These are phyloP conservation scores for Erysimum cheiri DNA, from an alignment of 441 rosid species.

Conservation along the genomic window DNA sequence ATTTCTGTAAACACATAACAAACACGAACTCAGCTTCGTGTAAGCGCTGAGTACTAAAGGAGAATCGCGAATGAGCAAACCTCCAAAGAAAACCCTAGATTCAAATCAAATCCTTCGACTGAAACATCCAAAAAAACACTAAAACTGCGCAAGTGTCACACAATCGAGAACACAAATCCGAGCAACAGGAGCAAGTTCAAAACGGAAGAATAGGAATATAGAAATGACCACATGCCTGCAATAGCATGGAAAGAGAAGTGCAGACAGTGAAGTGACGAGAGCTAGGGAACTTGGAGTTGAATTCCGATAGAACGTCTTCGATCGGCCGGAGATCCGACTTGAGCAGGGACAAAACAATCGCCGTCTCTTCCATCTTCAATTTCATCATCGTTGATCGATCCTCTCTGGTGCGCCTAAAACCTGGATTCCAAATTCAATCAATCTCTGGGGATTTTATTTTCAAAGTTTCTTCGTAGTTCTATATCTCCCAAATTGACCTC, in stretches of 20 bases:
- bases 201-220: neutral
- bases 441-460: constrained; percentile 4
- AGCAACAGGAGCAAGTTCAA: constrained; percentile 4
- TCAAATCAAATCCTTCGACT: constrained; percentile 11
- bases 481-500: neutral
- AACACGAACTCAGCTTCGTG: constrained; percentile 10
- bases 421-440: constrained; percentile 37
- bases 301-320: constrained; percentile 64
- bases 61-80: neutral
- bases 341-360: constrained; percentile 47
- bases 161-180: neutral
- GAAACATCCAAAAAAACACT: neutral
- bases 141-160: constrained; percentile 9
- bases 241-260: constrained; percentile 60
- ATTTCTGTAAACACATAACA: neutral
- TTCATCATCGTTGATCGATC: constrained; percentile 37
- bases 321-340: constrained; percentile 65
- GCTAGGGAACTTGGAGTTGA: constrained; percentile 60
- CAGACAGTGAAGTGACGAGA: constrained; percentile 59
- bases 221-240: constrained; percentile 53
- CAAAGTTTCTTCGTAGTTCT: constrained; percentile 17
- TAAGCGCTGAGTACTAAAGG: neutral
- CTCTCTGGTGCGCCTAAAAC: constrained; percentile 25
- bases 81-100: constrained; percentile 33
- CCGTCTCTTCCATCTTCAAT: constrained; percentile 60